Conservation (phyloP, 2,329 filamentous ascomycete species). For the Aspergillus eucalypticola region DNA sequence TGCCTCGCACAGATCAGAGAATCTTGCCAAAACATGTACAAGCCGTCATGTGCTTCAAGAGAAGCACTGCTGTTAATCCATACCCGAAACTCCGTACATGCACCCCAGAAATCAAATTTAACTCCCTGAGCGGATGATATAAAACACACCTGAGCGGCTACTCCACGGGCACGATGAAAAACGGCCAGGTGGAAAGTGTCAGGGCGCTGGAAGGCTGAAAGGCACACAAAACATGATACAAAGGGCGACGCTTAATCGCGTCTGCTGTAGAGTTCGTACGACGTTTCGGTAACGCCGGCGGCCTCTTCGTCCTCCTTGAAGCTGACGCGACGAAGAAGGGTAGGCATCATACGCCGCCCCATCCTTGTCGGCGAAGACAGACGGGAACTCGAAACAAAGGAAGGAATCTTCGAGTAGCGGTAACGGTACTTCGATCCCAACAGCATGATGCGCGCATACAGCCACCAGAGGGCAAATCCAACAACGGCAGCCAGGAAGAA, state of each 20-base stretch:
- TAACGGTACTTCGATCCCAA: slow-evolving; percentile 43
- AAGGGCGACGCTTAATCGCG: slow-evolving; percentile 29
- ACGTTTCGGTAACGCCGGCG: slow-evolving; percentile 34
- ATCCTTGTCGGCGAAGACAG: slow-evolving; percentile 38
- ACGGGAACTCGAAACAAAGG: slow-evolving; percentile 28
- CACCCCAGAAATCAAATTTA: slow-evolving; percentile 14
- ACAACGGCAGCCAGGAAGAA: slow-evolving; percentile 52
- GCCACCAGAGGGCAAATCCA: slow-evolving; percentile 52
- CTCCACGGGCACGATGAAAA: slow-evolving; percentile 23
- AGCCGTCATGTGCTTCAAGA: slow-evolving; percentile 19
- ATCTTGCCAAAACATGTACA: slow-evolving; percentile 30
- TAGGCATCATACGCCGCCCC: slow-evolving; percentile 36
- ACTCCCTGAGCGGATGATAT: slow-evolving; percentile 13
- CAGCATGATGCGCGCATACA: slow-evolving; percentile 51
- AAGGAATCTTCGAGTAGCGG: slow-evolving; percentile 37
- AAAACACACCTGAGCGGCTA: slow-evolving; percentile 19
- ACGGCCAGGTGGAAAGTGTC: slow-evolving; percentile 28
- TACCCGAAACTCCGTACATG: slow-evolving; percentile 29
- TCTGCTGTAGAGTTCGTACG: slow-evolving; percentile 41
- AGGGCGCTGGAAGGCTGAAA: slow-evolving; percentile 18
- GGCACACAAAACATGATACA: slow-evolving; percentile 10
- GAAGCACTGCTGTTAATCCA: slow-evolving; percentile 26
- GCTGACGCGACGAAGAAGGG: slow-evolving; percentile 40
- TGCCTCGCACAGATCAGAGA: slow-evolving; percentile 20
- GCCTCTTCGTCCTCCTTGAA: slow-evolving; percentile 45